Conservation (phyloP, 495 filamentous ascomycete species). For the Podospora pseudopauciseta region DNA sequence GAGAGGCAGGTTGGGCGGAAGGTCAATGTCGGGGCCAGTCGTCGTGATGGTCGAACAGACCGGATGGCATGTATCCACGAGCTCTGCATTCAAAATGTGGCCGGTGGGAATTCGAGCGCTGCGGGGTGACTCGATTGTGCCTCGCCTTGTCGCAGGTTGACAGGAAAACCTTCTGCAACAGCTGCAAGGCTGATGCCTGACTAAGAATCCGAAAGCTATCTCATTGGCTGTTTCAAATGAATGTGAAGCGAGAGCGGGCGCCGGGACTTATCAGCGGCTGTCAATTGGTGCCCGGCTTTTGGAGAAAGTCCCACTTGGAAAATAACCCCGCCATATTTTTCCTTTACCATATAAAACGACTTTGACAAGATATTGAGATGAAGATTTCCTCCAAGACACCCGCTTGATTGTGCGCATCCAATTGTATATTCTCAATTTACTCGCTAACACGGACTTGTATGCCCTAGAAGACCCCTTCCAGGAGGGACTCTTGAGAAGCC, state of each 20-base stretch:
- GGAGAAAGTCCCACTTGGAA: background rate
- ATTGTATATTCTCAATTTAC: too few relatives aligned
- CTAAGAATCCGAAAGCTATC: background rate
- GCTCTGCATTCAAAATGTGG: constrained; percentile 26
- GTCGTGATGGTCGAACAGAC: constrained; percentile 28
- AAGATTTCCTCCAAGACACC: background rate
- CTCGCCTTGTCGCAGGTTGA: constrained; percentile 16
- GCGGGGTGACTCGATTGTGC: constrained; percentile 31
- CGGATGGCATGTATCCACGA: constrained; percentile 28
- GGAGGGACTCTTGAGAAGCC: too few relatives aligned
- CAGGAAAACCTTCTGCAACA: constrained; percentile 23
- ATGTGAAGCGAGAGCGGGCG: background rate
- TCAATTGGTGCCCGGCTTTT: constrained; percentile 6
- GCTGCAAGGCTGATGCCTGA: constrained; percentile 22
- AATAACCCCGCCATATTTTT: constrained; percentile 4
- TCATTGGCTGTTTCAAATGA: constrained; percentile 8
- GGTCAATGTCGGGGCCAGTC: constrained; percentile 9
- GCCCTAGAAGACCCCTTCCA: too few relatives aligned
- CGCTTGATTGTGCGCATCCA: background rate
- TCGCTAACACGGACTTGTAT: too few relatives aligned
- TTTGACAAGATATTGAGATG: too few relatives aligned
- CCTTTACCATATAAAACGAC: background rate
- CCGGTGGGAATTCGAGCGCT: constrained; percentile 21
- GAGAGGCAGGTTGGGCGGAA: constrained; percentile 3
- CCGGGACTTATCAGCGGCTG: background rate